Conservation (phyloP, 352 stramenopile species). For the Phytophthora chlamydospora region DNA sequence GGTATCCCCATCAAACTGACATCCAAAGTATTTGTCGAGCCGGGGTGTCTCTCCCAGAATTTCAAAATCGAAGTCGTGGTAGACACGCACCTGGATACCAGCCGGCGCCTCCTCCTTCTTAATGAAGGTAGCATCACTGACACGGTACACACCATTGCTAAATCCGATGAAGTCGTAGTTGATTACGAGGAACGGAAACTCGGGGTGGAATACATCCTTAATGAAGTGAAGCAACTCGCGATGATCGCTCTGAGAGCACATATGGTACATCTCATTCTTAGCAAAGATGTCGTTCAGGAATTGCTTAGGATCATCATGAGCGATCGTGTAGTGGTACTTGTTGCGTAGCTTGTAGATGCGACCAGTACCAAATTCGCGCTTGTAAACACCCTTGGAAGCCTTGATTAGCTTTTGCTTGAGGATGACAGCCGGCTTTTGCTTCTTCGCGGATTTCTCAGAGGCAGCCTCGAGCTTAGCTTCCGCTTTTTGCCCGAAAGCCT, state of each 20-base stretch:
- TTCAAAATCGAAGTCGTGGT: constrained; percentile 2
- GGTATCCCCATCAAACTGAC: constrained; percentile 4
- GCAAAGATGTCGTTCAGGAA: constrained; percentile 3
- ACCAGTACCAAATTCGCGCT: constrained; percentile 1
- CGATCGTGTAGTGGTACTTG: neutral
- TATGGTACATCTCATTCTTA: neutral
- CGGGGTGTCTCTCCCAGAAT: neutral
- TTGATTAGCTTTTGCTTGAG: neutral
- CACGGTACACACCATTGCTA: constrained; percentile 3
- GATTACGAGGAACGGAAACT: constrained; percentile 4
- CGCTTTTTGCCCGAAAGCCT: too few relatives aligned
- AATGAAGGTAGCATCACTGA: constrained; percentile 4
- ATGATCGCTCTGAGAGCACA: constrained; percentile 2
- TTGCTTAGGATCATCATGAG: neutral
- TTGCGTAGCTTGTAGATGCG: neutral
- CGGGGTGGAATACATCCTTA: neutral
- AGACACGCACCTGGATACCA: constrained; percentile 3
- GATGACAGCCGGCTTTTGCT: too few relatives aligned
- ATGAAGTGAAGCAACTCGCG: constrained; percentile 6
- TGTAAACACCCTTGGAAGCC: neutral
- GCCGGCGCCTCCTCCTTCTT: neutral
- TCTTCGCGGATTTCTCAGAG: too few relatives aligned
- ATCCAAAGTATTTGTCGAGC: constrained; percentile 4
- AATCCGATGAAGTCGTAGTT: constrained; percentile 2
- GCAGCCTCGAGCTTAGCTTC: too few relatives aligned